These are phyloP conservation scores for Colletotrichum tabaci DNA, from an alignment of 2,329 filamentous ascomycete species.

Conservation along the genomic window DNA sequence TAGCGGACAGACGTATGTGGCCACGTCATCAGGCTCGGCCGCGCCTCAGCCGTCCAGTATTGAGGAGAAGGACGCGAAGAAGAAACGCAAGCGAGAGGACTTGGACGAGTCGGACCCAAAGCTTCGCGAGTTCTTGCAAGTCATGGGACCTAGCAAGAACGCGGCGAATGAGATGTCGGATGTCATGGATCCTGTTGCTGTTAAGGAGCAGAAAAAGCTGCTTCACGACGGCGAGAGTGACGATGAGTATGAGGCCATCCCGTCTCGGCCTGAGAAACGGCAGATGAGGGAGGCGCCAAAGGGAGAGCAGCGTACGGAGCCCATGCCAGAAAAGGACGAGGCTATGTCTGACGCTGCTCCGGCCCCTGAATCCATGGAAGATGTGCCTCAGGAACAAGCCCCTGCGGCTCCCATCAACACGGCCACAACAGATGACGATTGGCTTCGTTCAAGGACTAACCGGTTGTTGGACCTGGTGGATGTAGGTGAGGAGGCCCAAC, in stretches of 20 bases:
- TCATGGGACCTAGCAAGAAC: slow-evolving; percentile 77
- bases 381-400: slow-evolving; percentile 33
- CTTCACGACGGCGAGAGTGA: slow-evolving; percentile 73
- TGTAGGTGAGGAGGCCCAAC: slow-evolving; percentile 69
- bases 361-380: slow-evolving; percentile 16
- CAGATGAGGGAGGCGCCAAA: slow-evolving; percentile 43
- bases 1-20: slow-evolving; percentile 9
- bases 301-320: slow-evolving; percentile 31
- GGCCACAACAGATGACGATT: slow-evolving; percentile 84
- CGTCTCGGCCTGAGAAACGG: slow-evolving; percentile 66
- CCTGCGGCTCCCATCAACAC: slow-evolving; percentile 14
- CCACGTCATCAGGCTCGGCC: slow-evolving; percentile 37
- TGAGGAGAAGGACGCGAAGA: slow-evolving; percentile 49
- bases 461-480: slow-evolving; percentile 88
- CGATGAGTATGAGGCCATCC: slow-evolving; percentile 80
- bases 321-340: slow-evolving; percentile 41
- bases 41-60: slow-evolving; percentile 43
- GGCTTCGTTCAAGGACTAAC: slow-evolving; percentile 91
- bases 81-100: slow-evolving; percentile 79
- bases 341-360: slow-evolving; percentile 29
- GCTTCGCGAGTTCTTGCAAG: slow-evolving; percentile 86
- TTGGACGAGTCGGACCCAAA: slow-evolving; percentile 79
- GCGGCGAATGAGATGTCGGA: slow-evolving; percentile 45
- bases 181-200: slow-evolving; percentile 35
- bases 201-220: slow-evolving; percentile 50